These are phyloP conservation scores for Ceratobasidium sp. DNA, from an alignment of 1,284 basidiomycete genomes.

Conservation along the genomic window DNA sequence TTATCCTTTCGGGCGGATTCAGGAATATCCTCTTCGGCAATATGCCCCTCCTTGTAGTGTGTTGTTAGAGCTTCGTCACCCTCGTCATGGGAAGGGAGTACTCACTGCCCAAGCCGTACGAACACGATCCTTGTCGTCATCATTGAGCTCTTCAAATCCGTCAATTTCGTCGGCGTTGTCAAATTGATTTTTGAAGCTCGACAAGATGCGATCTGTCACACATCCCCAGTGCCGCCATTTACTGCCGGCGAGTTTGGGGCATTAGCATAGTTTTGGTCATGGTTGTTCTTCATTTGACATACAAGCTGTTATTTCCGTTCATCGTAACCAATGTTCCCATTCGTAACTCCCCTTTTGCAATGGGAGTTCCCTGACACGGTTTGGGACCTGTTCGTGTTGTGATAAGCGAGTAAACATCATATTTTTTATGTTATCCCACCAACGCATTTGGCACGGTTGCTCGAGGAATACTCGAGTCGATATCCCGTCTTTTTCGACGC, in stretches of 20 bases:
- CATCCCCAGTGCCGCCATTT: constrained; percentile 87
- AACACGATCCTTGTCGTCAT: constrained; percentile 71
- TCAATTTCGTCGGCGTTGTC: constrained; percentile 60
- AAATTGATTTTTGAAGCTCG: constrained; percentile 74
- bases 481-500: constrained; percentile 62
- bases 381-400: constrained; percentile 64
- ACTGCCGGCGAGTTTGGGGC: constrained; percentile 51
- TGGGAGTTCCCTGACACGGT: constrained; percentile 77
- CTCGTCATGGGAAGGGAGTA: too few species aligned
- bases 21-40: constrained; percentile 81
- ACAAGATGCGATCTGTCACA: constrained; percentile 69
- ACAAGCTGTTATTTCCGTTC: constrained; percentile 69
- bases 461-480: constrained; percentile 74
- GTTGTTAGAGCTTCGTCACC: not conserved
- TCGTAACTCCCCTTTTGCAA: constrained; percentile 75
- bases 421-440: constrained; percentile 57
- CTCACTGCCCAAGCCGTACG: constrained; percentile 63
- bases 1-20: constrained; percentile 67
- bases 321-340: constrained; percentile 81
- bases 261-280: not conserved
- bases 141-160: constrained; percentile 60
- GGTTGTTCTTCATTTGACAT: not conserved
- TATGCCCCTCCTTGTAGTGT: constrained; percentile 63
- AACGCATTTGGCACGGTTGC: constrained; percentile 78
- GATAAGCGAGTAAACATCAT: constrained; percentile 45